Evolutionary conservation across 202 grass and related monocot species (phyloP), one percentile per base, ranked within the genome.

Genomic region (Musa balbisiana): DNA sequence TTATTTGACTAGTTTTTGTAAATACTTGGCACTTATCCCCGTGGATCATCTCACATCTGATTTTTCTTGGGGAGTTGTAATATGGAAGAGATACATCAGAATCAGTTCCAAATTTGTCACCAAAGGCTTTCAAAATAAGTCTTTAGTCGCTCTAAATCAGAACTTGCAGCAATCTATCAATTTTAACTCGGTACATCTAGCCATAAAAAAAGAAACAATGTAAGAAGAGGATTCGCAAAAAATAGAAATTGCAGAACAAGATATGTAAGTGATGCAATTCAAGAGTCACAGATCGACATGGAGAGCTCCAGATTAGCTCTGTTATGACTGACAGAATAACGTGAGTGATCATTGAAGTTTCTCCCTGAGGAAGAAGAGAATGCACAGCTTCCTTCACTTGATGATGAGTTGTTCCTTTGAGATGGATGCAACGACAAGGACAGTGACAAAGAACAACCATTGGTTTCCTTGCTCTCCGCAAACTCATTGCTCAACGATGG

Each of bases 231-330:
- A 43, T 43, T 43, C 33, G 5, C 33, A 6, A 8, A 43, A 43
- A 6, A 43, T 43, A 43, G 33, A 43, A 6, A 43, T 8, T 43
- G 33, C 6, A 43, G 33, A 43, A 43, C 33, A 43, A 0, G 33
- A 43, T 43, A 43, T 43, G 4, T 43, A 43, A 60, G n/a, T 20
- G 56, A 1, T 60, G 8, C 8, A 9, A 21, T 60, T 50, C 33
- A 71, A 51, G 68, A 75, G 58, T 51, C 66, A 15, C 62, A 75
- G 62, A 72, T 49, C 10, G 81, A 80, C 66, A 84, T 52, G 12
- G 77, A 80, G 54, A 84, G 77, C 12, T 84, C 82, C 69, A 84
- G 58, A 72, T 55, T 71, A 62, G 76, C 20, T 3, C 77, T 68
- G 64, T 8, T 43, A 43, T 43, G 33, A 43, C 33, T 43, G 33